These are phyloP conservation scores for Lactifluus hygrophoroides DNA, from an alignment of 768 basidiomycete species.

Conservation along the genomic window DNA sequence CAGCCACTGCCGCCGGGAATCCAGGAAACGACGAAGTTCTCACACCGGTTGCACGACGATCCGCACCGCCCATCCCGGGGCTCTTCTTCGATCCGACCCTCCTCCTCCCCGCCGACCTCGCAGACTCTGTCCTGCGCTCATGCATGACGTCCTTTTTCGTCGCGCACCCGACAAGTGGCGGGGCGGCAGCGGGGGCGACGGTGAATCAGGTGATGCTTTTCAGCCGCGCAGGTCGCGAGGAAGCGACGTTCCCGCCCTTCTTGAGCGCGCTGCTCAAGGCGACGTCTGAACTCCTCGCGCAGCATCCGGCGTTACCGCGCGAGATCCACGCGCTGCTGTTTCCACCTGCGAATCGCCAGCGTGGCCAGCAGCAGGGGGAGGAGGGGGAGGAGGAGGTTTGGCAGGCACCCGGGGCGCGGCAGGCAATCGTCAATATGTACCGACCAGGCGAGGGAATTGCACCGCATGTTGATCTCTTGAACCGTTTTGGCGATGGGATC, in stretches of 20 bases:
- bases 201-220: slow-evolving; percentile 89
- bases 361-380: slow-evolving; percentile 14
- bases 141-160: slow-evolving; percentile 54
- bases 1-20: background rate
- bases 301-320: slow-evolving; percentile 37
- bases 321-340: slow-evolving; percentile 51
- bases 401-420: slow-evolving; percentile 48
- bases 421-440: slow-evolving; percentile 89
- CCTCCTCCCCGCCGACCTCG: slow-evolving; percentile 42
- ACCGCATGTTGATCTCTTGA: slow-evolving; percentile 78
- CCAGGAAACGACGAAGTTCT: slow-evolving; percentile 5
- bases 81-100: slow-evolving; percentile 51
- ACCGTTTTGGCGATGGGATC: slow-evolving; percentile 83
- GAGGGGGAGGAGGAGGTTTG: background rate
- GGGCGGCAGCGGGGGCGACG: slow-evolving; percentile 2
- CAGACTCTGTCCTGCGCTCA: slow-evolving; percentile 38
- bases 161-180: slow-evolving; percentile 15
- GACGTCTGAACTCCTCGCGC: slow-evolving; percentile 42
- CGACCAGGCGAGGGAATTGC: slow-evolving; percentile 83
- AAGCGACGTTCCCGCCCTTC: slow-evolving; percentile 48
- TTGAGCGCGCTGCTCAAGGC: slow-evolving; percentile 44
- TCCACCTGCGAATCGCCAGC: slow-evolving; percentile 27
- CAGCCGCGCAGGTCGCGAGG: slow-evolving; percentile 33
- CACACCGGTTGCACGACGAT: slow-evolving; percentile 27
- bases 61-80: slow-evolving; percentile 52